phyloP scores from a whole-genome alignment of 2,329 filamentous ascomycete species.

The Beauveria medogensis region DNA sequence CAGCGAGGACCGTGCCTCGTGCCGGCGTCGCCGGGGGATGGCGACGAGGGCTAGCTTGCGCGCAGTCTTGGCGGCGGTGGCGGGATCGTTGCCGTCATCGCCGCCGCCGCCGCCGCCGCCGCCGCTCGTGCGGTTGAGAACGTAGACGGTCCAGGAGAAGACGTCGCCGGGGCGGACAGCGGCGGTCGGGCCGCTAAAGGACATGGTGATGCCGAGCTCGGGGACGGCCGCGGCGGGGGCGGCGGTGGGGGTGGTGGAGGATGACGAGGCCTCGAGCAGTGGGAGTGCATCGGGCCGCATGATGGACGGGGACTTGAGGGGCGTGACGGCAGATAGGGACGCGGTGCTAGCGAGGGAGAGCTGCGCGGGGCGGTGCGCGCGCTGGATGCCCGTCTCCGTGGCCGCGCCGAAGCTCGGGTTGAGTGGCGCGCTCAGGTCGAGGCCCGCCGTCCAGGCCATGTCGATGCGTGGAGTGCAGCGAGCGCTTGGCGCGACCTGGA shows the following conservation, averaged over 20 bases:
- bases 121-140: constrained; percentile 60
- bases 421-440: constrained; percentile 61
- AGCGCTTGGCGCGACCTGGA: constrained; percentile 43
- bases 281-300: constrained; percentile 53
- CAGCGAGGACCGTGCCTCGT: constrained; percentile 38
- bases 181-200: constrained; percentile 53
- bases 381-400: constrained; percentile 46
- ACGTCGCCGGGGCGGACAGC: constrained; percentile 55
- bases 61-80: constrained; percentile 30
- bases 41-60: constrained; percentile 65
- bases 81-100: constrained; percentile 14
- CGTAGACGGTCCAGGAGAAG: constrained; percentile 66
- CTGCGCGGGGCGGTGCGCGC: constrained; percentile 54
- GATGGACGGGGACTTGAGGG: constrained; percentile 49
- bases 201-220: constrained; percentile 67
- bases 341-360: constrained; percentile 46
- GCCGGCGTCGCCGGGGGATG: constrained; percentile 55
- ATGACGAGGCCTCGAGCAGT: constrained; percentile 42
- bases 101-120: constrained; percentile 30
- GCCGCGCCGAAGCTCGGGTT: constrained; percentile 54
- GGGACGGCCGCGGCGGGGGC: constrained; percentile 37
- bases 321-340: constrained; percentile 42
- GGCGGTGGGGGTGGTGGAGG: constrained; percentile 17
- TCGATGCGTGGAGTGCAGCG: constrained; percentile 51
- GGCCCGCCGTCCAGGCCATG: constrained; percentile 59